Conservation (phyloP, 2,329 filamentous ascomycete genomes). For the Fusarium avenaceum region DNA sequence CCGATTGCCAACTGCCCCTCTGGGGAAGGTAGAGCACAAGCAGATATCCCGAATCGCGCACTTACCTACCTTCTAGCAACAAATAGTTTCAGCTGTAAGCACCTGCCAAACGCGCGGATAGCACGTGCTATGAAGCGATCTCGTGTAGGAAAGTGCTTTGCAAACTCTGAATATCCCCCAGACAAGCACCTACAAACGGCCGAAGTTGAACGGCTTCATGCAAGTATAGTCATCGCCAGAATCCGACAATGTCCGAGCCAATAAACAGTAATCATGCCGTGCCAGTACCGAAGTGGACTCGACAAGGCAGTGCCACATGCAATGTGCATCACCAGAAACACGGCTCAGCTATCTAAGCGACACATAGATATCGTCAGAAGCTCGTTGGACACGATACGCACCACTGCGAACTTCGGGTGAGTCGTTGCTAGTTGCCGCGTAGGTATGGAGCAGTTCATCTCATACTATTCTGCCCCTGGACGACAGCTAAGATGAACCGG, state of each 20-base stretch:
- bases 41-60: not conserved
- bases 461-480: not conserved
- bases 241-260: constrained; percentile 3
- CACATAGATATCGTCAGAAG: constrained; percentile 1
- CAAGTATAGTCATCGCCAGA: not conserved
- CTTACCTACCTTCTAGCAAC: constrained; percentile 19
- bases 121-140: constrained; percentile 21
- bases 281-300: constrained; percentile 27
- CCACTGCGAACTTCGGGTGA: not conserved
- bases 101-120: constrained; percentile 12
- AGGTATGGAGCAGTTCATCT: constrained; percentile 13
- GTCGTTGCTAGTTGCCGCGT: not conserved
- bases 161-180: no score
- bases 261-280: not conserved
- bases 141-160: not conserved
- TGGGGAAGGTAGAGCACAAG: constrained; percentile 12
- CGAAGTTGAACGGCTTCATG: constrained; percentile 12
- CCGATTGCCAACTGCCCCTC: constrained; percentile 17
- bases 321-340: constrained; percentile 23
- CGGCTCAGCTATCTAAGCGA: constrained; percentile 6
- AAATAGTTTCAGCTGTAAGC: constrained; percentile 11
- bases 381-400: constrained; percentile 10
- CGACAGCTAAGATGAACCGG: constrained; percentile 38
- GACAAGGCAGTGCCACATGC: constrained; percentile 4
- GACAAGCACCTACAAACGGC: not conserved